Conservation (phyloP, 805 yeast species). For the Clavispora asparagi region DNA sequence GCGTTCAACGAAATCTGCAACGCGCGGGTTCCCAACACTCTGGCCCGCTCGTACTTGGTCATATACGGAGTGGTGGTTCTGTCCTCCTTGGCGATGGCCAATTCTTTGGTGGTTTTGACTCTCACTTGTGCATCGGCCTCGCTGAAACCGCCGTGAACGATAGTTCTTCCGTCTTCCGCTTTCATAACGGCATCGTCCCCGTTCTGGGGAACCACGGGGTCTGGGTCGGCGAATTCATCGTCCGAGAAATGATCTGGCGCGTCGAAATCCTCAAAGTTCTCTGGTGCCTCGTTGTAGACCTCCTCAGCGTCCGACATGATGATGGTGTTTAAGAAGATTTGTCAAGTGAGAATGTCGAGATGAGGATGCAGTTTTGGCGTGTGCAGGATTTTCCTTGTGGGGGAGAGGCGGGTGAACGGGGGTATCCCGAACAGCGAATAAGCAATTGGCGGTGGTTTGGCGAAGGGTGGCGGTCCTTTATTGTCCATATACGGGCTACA, state of each 20-base stretch:
- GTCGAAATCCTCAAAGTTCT: conserved; percentile 75
- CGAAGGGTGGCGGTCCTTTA: too few relatives aligned
- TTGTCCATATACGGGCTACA: too few relatives aligned
- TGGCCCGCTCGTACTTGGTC: conserved; percentile 98
- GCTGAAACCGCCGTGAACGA: conserved; percentile 67
- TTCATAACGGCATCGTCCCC: conserved; percentile 40
- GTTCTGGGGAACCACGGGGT: conserved; percentile 14
- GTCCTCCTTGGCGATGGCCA: conserved; percentile 83
- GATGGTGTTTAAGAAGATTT: neutral
- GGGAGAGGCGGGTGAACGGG: too few relatives aligned
- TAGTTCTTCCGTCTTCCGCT: conserved; percentile 67
- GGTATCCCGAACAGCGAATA: neutral
- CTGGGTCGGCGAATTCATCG: conserved; percentile 48
- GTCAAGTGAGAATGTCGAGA: conserved; percentile 1
- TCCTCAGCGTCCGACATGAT: conserved; percentile 42
- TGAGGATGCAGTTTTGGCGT: conserved; percentile 1
- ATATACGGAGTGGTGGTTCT: conserved; percentile 96
- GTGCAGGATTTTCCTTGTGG: conserved; percentile 1
- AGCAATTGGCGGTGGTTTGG: too few relatives aligned
- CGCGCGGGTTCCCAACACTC: conserved; percentile 96
- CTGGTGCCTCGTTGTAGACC: conserved; percentile 64
- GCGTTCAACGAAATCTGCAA: conserved; percentile 97
- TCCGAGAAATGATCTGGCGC: conserved; percentile 77
- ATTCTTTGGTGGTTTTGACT: conserved; percentile 65
- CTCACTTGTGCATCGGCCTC: conserved; percentile 45